phyloP scores from a whole-genome alignment of 257 asterid species.

The Solanum lignicaule region DNA sequence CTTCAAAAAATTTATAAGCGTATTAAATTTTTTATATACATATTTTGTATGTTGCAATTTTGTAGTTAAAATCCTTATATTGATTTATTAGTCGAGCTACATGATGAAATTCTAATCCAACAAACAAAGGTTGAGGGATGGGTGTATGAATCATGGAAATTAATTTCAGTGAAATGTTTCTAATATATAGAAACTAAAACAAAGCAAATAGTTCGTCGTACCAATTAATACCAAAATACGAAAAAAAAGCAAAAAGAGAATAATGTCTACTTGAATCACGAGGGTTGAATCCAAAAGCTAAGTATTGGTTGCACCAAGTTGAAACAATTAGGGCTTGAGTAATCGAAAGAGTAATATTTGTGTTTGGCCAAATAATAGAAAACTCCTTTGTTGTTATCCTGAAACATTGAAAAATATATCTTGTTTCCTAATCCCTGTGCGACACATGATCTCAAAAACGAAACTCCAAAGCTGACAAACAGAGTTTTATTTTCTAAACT shows the following conservation, averaged over 20 bases:
- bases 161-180: neutral
- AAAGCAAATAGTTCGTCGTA: too few relatives aligned
- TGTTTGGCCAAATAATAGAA: too few relatives aligned
- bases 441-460: neutral
- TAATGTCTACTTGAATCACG: too few relatives aligned
- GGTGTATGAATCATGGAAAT: neutral
- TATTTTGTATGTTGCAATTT: neutral
- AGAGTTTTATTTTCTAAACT: neutral
- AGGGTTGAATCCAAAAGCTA: too few relatives aligned
- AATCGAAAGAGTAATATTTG: neutral
- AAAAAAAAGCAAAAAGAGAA: too few relatives aligned
- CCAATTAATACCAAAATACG: too few relatives aligned
- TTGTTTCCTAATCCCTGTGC: neutral
- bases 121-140: neutral
- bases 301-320: neutral
- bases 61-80: neutral
- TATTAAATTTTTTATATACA: too few relatives aligned
- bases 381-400: too few relatives aligned
- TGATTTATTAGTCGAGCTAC: neutral
- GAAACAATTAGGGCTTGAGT: neutral
- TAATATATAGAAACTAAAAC: neutral
- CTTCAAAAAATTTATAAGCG: too few relatives aligned
- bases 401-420: too few relatives aligned
- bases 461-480: neutral
- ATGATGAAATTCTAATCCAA: neutral